A percentile compares a stretch with the other conserved stretches of the same genome.
These are phyloP conservation scores for Vachellia collinsii DNA, from an alignment of 306 rosid species.

Conservation along the genomic window DNA sequence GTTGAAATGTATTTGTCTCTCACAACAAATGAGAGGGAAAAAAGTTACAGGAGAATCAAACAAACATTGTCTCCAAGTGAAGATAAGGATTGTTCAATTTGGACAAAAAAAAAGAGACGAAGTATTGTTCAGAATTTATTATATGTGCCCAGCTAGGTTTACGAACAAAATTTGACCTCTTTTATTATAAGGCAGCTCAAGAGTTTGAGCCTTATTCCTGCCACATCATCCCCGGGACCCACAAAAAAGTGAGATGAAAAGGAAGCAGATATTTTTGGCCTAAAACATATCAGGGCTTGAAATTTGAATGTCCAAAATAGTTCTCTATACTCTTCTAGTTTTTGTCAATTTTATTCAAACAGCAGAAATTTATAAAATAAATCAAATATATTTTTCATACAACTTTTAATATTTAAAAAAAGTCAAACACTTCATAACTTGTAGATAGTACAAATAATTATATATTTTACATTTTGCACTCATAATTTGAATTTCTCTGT, in stretches of 20 bases:
- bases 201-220: background rate
- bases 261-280: no score
- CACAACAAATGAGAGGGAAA: no score
- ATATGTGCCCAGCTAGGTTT: background rate
- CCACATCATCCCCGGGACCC: background rate
- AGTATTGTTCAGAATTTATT: background rate
- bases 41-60: background rate
- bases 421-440: no score
- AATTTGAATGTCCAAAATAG: background rate
- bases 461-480: no score
- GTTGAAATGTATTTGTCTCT: background rate
- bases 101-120: no score
- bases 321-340: background rate
- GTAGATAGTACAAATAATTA: no score
- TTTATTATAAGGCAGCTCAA: background rate
- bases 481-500: no score
- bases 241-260: background rate
- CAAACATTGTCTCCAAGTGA: background rate
- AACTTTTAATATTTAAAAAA: no score
- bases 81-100: background rate
- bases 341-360: background rate
- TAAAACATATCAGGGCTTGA: background rate
- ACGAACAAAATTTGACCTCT: background rate
- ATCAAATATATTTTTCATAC: no score
- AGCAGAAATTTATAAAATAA: no score